Base-by-base conservation (phyloP, 257 asterid species). In the Orobanche coerulescens region DNA sequence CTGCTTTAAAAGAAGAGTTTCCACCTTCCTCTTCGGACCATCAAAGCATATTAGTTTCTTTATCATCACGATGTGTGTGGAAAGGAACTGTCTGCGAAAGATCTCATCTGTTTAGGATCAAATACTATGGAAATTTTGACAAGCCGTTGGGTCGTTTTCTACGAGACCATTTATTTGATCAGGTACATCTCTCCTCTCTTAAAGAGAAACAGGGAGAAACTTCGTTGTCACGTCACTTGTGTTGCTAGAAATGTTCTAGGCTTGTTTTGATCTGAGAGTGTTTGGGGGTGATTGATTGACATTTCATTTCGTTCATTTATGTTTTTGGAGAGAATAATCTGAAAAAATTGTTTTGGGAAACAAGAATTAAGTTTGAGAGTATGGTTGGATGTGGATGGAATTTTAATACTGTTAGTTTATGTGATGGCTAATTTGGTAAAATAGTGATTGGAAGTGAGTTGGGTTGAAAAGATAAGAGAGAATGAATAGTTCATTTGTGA, bases 91-190 rank as follows among this genome's bases (percentile, higher is more conserved):
- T 92, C 57, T 92, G 98, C 73, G 98, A 88, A 76, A 76, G 90
- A 62, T 85, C 98, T 51, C 98, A 86, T 73, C 89, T 88, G 53
- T 84, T 88, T 58, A 87, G 98, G 59, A 86, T 92, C 61, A 88
- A 86, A 79, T 88, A 88, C 75, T 92, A 92, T 64, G 88, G 98
- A 23, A 84, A 73, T 75, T 84, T 79, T 62, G 98, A 92, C 82
- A 92, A 88, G 83, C 98, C 98, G 58, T 72, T 92, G 84, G 98
- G 98, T 19, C 96, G 94, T 63, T 92, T 76, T 79, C 79, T 92
- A 57, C 88, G 87, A 53, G 94, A 88, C 77, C 78, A 88, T 73
- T 84, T 92, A 71, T 88, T 92, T 79, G 95, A 92, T 80, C 90
- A 84, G 75, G 98, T 91, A 79, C 47, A 61, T 49, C 54, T 67